Percentiles rank a stretch among this genome's conserved stretches.
Evolutionary conservation across 345 rosid species (phyloP).

Genomic region (Eucalyptus sp.): DNA sequence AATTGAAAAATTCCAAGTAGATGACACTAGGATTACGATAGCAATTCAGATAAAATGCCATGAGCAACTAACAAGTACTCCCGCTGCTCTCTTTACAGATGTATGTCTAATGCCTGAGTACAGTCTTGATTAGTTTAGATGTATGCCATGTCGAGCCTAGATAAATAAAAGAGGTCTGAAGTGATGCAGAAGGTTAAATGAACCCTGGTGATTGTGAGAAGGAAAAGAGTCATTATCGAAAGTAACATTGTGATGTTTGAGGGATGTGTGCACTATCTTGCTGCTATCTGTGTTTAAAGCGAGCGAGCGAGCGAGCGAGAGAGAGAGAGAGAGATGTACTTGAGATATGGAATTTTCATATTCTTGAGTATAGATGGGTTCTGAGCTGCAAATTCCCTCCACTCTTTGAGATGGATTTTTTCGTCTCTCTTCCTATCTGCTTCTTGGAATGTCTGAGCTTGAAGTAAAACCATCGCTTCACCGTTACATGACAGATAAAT

Average conservation of each 20-base stretch:
- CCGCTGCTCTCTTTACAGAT: not conserved
- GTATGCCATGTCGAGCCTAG: not conserved
- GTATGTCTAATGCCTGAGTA: not conserved
- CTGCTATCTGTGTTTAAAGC: not conserved
- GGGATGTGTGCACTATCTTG: not conserved
- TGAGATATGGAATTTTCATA: constrained; percentile 35
- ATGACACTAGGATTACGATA: constrained; percentile 1
- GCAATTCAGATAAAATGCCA: not conserved
- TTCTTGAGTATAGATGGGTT: constrained; percentile 25
- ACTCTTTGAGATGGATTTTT: constrained; percentile 28
- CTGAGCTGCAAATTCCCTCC: constrained; percentile 13
- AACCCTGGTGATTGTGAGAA: not conserved
- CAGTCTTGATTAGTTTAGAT: not conserved
- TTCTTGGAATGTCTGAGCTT: constrained; percentile 26
- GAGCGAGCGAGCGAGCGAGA: not conserved
- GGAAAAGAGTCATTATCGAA: not conserved
- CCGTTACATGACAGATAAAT: not conserved
- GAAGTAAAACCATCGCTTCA: not conserved
- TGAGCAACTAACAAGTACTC: not conserved
- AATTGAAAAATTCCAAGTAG: not conserved
- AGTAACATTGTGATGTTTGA: not conserved
- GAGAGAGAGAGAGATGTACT: not conserved
- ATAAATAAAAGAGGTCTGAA: not conserved
- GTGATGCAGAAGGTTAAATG: not conserved
- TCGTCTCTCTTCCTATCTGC: constrained; percentile 28